Evolutionary conservation across 2,329 filamentous ascomycete genomes (phyloP).

Genomic region (Aspergillus viridinutans): DNA sequence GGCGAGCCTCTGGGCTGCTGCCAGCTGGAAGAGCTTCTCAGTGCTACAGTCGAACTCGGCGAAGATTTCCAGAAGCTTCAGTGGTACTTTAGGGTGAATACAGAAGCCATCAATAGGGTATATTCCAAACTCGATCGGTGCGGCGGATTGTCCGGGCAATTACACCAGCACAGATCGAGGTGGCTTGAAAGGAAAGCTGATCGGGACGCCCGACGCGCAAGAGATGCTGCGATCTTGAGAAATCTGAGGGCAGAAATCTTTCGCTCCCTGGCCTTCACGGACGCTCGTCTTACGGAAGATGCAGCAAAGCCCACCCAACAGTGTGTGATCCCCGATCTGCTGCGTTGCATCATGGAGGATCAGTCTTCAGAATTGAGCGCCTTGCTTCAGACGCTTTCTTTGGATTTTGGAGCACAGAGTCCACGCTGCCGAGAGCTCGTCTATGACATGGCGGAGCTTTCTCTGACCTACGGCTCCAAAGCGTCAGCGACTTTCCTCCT

Average conservation of each 20-base stretch:
- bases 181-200: background rate
- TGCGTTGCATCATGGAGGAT: background rate
- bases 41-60: conserved; percentile 5
- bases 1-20: background rate
- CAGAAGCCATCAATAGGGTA: conserved; percentile 14
- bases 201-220: background rate
- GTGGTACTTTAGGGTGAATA: conserved; percentile 16
- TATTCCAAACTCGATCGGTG: conserved; percentile 3
- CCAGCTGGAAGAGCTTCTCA: conserved; percentile 1
- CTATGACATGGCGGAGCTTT: background rate
- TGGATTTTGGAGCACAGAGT: background rate
- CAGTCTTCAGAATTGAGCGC: background rate
- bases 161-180: background rate
- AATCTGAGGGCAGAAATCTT: background rate
- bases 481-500: background rate
- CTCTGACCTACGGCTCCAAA: background rate
- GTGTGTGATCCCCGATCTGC: background rate
- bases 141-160: background rate
- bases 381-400: background rate
- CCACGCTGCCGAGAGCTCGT: background rate
- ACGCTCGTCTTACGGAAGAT: background rate
- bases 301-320: background rate
- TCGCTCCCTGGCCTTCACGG: background rate
- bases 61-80: conserved; percentile 10
- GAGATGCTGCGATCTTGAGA: background rate